Conservation (phyloP, 257 asterid genomes). For the Forsythia viridissima region DNA sequence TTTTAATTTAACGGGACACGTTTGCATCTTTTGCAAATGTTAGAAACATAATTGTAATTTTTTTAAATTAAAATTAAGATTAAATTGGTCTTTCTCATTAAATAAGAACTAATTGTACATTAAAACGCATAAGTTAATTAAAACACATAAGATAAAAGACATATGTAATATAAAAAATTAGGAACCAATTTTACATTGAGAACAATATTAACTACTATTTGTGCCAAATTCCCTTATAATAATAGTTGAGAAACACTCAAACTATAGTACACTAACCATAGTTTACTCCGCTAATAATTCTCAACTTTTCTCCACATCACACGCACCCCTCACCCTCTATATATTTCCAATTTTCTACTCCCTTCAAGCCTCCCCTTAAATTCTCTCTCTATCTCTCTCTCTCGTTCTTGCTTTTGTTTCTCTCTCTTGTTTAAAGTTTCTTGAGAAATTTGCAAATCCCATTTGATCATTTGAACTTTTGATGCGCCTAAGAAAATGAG, state of each 20-base stretch:
- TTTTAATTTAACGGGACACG: too few species aligned
- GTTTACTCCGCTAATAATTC: constrained; percentile 23
- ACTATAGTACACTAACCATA: constrained; percentile 10
- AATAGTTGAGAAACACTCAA: not conserved
- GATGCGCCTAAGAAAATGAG: constrained; percentile 46
- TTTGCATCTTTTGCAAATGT: too few species aligned
- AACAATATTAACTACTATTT: too few species aligned
- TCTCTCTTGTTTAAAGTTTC: not conserved
- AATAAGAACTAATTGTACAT: too few species aligned
- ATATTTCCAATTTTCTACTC: constrained; percentile 14
- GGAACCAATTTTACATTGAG: too few species aligned
- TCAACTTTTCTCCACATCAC: constrained; percentile 28
- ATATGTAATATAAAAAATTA: too few species aligned
- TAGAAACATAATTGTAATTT: too few species aligned
- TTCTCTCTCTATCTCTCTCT: constrained; percentile 7
- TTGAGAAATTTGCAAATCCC: not conserved
- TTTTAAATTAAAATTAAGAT: too few species aligned
- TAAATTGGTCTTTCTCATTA: too few species aligned
- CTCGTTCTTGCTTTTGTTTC: not conserved
- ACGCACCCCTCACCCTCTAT: constrained; percentile 31
- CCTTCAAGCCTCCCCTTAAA: not conserved
- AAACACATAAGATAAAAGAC: too few species aligned
- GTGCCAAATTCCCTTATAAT: too few species aligned
- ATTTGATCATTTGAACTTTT: not conserved
- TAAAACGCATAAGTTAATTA: too few species aligned